Evolutionary conservation across 805 yeast species (phyloP).

Genomic region (Candida tallmaniae): DNA sequence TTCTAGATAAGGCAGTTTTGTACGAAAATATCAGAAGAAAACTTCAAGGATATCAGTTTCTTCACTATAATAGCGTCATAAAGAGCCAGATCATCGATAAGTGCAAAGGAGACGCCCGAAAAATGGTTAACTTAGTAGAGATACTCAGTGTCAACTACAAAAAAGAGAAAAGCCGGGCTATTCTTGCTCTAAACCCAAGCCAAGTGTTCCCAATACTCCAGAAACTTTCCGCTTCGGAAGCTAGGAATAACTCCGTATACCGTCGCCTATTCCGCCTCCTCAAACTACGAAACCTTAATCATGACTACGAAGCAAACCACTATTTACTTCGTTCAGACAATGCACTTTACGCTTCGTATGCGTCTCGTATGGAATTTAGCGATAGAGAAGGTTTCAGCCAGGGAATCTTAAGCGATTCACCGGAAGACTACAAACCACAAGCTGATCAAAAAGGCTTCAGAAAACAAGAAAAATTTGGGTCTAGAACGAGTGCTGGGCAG

Average conservation of each 20-base stretch:
- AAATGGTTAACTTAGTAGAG: conserved; percentile 30
- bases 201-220: too few relatives aligned
- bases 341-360: too few relatives aligned
- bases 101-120: conserved; percentile 30
- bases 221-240: not conserved
- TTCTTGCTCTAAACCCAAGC: not conserved
- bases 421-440: conserved; percentile 11
- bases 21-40: conserved; percentile 21
- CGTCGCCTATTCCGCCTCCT: too few relatives aligned
- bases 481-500: conserved; percentile 5
- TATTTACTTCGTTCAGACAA: too few relatives aligned
- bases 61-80: conserved; percentile 15
- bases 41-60: conserved; percentile 5
- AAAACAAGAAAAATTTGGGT: too few relatives aligned
- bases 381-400: conserved; percentile 13
- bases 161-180: not conserved
- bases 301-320: too few relatives aligned
- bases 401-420: conserved; percentile 13
- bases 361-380: conserved; percentile 25
- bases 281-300: too few relatives aligned
- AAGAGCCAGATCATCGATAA: conserved; percentile 13
- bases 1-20: conserved; percentile 56
- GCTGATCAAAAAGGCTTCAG: too few relatives aligned
- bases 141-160: conserved; percentile 17
- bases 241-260: too few relatives aligned